Evolutionary conservation across 768 basidiomycete species (phyloP), one percentile per base, ranked within the genome.

Genomic region (Crucibulum laeve): DNA sequence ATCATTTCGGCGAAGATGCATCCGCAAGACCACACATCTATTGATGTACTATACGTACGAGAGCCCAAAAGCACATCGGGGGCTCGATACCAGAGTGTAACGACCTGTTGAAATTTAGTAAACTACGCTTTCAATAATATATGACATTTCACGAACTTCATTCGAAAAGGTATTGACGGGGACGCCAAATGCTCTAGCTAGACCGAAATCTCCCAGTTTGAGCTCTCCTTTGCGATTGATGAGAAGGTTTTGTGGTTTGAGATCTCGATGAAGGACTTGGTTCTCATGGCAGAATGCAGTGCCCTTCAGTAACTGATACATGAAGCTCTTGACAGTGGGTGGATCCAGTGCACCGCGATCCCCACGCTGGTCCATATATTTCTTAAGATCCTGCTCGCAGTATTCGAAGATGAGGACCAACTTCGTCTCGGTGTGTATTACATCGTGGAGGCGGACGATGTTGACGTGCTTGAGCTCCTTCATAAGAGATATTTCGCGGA

Each of bases 1-100:
- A 99, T 98, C 95, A 99, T 98, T 67, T 99, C 96, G 15, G 96
- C 95, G 61, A 99, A 96, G 59, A 99, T 99, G 61, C 96, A 98
- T 7, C 96, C 96, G 45, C 92, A 95, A 11, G 91, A 93, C 96
- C 96, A 99, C 39, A 98, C 88, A 61, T 99, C 96, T 54, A 99
- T 98, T 23, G 90, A 92, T 2, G 96, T 98, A 68, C 87, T 94
- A 62, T 99, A 99, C 15, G 95, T 98, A 46, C 96, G 77, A 17
- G 92, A 95, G 40, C 96, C 96, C 50, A 99, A 80, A 19, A 99
- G 79, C 33, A 99, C 96, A 58, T 99, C 96, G 0, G 96, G 96
- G 1, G 96, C 94, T 42, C 96, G 85, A 62, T 99, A 99, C 96
- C 96, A 99, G 11, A 98, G 67, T 22, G 96, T 99, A 17, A 98